Percentiles rank a stretch among this genome's conserved stretches.
Evolutionary conservation across 257 asterid genomes (phyloP).

Genomic region (Plantago elongata): DNA sequence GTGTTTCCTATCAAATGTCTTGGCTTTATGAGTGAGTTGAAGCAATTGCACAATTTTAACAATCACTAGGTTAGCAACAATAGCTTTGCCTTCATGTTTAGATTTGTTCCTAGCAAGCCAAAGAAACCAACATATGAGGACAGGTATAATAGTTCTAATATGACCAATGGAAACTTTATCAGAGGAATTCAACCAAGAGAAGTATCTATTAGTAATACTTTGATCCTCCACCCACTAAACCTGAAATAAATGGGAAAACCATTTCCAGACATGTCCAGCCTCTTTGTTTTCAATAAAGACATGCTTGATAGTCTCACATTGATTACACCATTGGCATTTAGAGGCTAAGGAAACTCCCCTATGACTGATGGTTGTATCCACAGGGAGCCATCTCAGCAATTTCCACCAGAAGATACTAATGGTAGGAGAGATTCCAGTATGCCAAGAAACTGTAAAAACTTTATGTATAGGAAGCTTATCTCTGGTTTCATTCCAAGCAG

Average conservation of each 20-base stretch:
- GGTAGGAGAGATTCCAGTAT: background rate
- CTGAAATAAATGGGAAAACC: background rate
- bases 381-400: background rate
- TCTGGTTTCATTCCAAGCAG: background rate
- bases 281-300: background rate
- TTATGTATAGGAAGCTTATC: background rate
- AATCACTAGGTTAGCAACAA: background rate
- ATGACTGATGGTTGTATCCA: background rate
- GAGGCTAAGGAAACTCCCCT: background rate
- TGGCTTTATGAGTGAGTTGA: background rate
- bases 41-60: background rate
- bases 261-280: background rate
- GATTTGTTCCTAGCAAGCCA: background rate
- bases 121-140: background rate
- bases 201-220: background rate
- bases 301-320: background rate
- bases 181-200: background rate
- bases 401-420: background rate
- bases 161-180: background rate
- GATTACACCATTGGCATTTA: background rate
- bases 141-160: background rate
- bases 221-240: too few species aligned
- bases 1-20: too few species aligned
- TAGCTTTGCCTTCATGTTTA: background rate
- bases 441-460: background rate